phyloP scores from a whole-genome alignment of 75 land plant species.

The Cupressus sempervirens region DNA sequence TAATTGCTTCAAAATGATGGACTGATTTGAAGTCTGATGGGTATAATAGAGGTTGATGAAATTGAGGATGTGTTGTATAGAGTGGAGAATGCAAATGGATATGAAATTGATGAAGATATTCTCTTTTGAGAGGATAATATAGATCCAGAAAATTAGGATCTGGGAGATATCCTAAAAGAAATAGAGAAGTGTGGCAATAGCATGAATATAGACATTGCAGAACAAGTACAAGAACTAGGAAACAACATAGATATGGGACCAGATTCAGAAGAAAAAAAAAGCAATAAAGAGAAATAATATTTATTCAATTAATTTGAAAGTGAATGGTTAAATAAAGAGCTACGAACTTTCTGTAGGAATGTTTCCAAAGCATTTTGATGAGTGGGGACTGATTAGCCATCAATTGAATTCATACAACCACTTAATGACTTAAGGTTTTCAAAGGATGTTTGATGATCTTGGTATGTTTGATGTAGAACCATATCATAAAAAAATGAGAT shows the following conservation, averaged over 20 bases:
- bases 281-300: neutral
- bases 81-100: too few relatives aligned
- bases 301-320: neutral
- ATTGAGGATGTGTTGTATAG: too few relatives aligned
- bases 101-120: neutral
- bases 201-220: constrained; percentile 2
- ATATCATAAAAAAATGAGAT: constrained; percentile 26
- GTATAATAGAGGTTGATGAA: too few relatives aligned
- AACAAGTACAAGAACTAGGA: neutral
- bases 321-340: constrained; percentile 4
- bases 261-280: neutral
- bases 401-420: constrained; percentile 82
- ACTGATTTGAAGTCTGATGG: too few relatives aligned
- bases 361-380: constrained; percentile 53
- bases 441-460: constrained; percentile 56
- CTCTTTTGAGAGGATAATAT: neutral
- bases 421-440: constrained; percentile 50
- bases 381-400: constrained; percentile 67
- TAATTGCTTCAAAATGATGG: too few relatives aligned
- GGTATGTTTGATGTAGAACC: constrained; percentile 44
- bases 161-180: neutral
- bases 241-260: neutral
- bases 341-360: constrained; percentile 39
- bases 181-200: neutral
- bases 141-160: neutral